A percentile compares a stretch with the other conserved stretches of the same genome.
Conservation (phyloP, 805 yeast species). For the Kurtzmaniella fragi region DNA sequence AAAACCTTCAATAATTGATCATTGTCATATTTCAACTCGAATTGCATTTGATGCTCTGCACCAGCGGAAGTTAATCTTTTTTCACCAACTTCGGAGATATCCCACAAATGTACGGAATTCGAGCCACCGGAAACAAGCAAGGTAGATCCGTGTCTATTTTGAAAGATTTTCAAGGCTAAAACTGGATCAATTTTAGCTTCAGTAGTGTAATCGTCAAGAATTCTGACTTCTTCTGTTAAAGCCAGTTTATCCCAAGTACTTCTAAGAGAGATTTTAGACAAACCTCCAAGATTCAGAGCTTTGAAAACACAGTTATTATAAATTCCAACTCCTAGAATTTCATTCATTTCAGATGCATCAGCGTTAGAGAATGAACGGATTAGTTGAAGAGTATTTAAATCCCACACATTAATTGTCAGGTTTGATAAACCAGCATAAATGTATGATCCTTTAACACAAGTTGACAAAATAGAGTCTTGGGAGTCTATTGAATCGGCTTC, state of each 20-base stretch:
- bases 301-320: slow-evolving; percentile 56
- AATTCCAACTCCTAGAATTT: slow-evolving; percentile 55
- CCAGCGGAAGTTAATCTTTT: not conserved
- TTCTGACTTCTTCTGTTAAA: slow-evolving; percentile 1
- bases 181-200: slow-evolving; percentile 38
- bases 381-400: slow-evolving; percentile 73
- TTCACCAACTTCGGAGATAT: slow-evolving; percentile 28
- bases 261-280: slow-evolving; percentile 23
- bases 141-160: slow-evolving; percentile 28
- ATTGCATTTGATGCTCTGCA: slow-evolving; percentile 1
- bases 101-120: slow-evolving; percentile 71
- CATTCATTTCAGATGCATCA: slow-evolving; percentile 10
- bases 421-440: slow-evolving; percentile 78
- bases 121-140: slow-evolving; percentile 69
- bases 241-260: slow-evolving; percentile 6
- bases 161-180: slow-evolving; percentile 50
- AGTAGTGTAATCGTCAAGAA: slow-evolving; percentile 4
- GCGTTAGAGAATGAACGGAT: slow-evolving; percentile 38
- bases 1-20: slow-evolving; percentile 64
- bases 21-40: slow-evolving; percentile 34
- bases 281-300: slow-evolving; percentile 48
- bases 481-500: slow-evolving; percentile 45
- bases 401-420: slow-evolving; percentile 81
- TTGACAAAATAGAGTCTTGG: slow-evolving; percentile 66
- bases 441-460: slow-evolving; percentile 59